phyloP scores from a whole-genome alignment of 1,284 basidiomycete species.

The Trametes polyzona region DNA sequence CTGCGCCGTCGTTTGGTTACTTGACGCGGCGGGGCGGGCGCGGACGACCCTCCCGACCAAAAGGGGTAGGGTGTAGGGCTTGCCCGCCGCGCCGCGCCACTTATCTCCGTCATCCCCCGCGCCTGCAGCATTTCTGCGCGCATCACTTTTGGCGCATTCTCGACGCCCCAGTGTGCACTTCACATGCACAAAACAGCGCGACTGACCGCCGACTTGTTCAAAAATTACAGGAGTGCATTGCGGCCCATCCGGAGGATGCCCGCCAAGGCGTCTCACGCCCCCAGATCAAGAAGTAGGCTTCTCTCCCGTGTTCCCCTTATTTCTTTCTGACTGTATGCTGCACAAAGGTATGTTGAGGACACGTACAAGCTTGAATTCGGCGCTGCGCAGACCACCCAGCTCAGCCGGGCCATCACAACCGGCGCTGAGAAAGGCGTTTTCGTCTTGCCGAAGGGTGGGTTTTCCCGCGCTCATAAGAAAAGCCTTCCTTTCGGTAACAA shows the following conservation, averaged over 20 bases:
- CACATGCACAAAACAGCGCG: not conserved
- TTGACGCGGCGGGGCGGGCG: constrained; percentile 8
- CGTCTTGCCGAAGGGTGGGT: constrained; percentile 82
- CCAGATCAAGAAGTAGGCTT: constrained; percentile 85
- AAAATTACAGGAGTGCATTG: constrained; percentile 75
- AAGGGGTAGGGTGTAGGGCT: constrained; percentile 51
- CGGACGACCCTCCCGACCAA: constrained; percentile 32
- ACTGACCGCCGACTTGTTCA: constrained; percentile 6
- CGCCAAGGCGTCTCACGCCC: constrained; percentile 88
- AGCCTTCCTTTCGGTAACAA: constrained; percentile 7
- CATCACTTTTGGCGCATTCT: not conserved
- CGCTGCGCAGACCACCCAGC: constrained; percentile 78
- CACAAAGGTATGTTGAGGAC: constrained; percentile 70
- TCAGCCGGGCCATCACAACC: constrained; percentile 79
- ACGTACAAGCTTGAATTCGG: constrained; percentile 81
- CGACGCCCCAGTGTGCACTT: not conserved
- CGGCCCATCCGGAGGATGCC: constrained; percentile 74
- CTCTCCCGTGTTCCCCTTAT: not conserved
- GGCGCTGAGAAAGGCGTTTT: constrained; percentile 85
- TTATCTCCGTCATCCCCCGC: constrained; percentile 28
- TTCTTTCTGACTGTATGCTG: constrained; percentile 12
- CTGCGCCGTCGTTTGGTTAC: not conserved
- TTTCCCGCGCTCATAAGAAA: constrained; percentile 8
- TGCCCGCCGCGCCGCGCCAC: constrained; percentile 39
- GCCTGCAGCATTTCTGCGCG: constrained; percentile 15